These are phyloP conservation scores for Rhizopogon vinicolor DNA, from an alignment of 768 basidiomycete species.

Conservation along the genomic window DNA sequence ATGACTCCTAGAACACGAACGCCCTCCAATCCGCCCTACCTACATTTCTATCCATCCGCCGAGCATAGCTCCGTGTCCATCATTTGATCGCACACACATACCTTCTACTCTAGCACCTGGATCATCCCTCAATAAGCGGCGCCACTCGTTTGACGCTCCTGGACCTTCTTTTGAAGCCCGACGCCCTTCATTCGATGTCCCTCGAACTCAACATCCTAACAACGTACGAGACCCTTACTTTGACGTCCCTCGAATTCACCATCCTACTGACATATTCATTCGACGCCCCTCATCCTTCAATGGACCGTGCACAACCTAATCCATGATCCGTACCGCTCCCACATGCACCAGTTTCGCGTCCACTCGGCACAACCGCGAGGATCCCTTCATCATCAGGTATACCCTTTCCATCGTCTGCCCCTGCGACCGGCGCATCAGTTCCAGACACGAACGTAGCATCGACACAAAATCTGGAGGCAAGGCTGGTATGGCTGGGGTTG, in stretches of 20 bases:
- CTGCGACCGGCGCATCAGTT: no score
- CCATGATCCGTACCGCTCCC: background rate
- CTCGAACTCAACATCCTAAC: background rate
- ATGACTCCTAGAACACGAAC: background rate
- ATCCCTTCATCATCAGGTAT: slow-evolving; percentile 10
- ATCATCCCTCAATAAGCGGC: slow-evolving; percentile 12
- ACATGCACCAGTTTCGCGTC: slow-evolving; percentile 3
- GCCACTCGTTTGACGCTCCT: background rate
- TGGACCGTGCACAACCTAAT: background rate
- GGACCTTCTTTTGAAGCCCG: background rate
- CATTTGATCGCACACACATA: slow-evolving; percentile 14
- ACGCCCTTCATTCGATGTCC: slow-evolving; percentile 13
- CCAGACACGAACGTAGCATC: no score
- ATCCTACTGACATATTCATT: slow-evolving; percentile 2
- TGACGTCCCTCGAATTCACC: slow-evolving; percentile 6
- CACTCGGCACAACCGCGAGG: slow-evolving; percentile 3
- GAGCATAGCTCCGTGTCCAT: slow-evolving; percentile 7
- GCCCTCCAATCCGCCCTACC: background rate
- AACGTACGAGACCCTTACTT: slow-evolving; percentile 6
- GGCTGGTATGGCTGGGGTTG: no score
- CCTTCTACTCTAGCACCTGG: slow-evolving; percentile 10
- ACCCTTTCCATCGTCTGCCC: no score
- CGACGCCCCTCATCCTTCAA: slow-evolving; percentile 6
- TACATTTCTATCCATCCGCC: slow-evolving; percentile 6
- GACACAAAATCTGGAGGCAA: no score